Percentiles rank a stretch among this genome's conserved stretches.
Conservation (phyloP, 768 basidiomycete genomes). For the Trametes maxima region DNA sequence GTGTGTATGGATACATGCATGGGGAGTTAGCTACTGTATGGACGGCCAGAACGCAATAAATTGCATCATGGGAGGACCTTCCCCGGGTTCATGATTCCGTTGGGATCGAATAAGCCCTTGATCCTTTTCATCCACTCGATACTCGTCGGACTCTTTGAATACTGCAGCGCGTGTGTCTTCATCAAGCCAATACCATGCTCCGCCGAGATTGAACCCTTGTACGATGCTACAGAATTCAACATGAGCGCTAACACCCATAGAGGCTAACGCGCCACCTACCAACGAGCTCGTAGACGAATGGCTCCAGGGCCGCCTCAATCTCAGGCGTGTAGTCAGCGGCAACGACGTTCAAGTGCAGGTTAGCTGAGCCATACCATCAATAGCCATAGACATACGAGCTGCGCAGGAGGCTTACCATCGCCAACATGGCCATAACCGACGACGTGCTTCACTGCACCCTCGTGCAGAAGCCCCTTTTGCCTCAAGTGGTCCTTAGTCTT, state of each 20-base stretch:
- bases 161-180: conserved; percentile 89
- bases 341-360: conserved; percentile 90
- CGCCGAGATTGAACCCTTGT: conserved; percentile 91
- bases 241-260: conserved; percentile 5
- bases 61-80: conserved; percentile 57
- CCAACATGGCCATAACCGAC: conserved; percentile 97
- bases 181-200: conserved; percentile 97
- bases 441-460: conserved; percentile 78
- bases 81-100: conserved; percentile 91
- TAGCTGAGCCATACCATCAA: conserved; percentile 52
- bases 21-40: neutral
- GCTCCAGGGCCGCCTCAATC: conserved; percentile 86
- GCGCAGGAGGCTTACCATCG: conserved; percentile 65
- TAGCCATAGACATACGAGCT: neutral
- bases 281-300: conserved; percentile 92
- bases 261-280: conserved; percentile 47
- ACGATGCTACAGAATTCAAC: conserved; percentile 51
- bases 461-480: conserved; percentile 68
- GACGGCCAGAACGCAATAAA: neutral
- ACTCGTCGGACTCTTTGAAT: conserved; percentile 79
- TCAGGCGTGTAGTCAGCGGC: conserved; percentile 82
- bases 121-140: conserved; percentile 90
- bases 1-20: conserved; percentile 9
- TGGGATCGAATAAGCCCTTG: conserved; percentile 86
- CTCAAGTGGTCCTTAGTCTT: conserved; percentile 70